phyloP scores from a whole-genome alignment of 805 yeast species.

The Sugiyamaella marilandica region DNA sequence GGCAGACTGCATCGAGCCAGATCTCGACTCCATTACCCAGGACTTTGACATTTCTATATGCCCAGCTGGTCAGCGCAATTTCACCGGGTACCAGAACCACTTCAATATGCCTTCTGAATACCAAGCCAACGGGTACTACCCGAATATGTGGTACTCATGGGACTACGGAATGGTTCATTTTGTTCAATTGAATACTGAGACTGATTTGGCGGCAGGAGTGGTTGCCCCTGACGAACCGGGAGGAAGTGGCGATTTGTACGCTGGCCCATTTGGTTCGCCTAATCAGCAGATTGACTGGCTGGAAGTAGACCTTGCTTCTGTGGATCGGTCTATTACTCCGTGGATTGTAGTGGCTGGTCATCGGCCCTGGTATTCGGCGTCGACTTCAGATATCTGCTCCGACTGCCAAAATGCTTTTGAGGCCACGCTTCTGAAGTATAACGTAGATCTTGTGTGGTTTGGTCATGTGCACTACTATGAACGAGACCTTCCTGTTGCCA shows the following conservation, averaged over 20 bases:
- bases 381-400: background rate
- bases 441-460: slow-evolving; percentile 22
- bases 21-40: slow-evolving; percentile 10
- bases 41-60: slow-evolving; percentile 14
- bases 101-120: slow-evolving; percentile 28
- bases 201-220: slow-evolving; percentile 24
- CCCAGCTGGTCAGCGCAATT: slow-evolving; percentile 26
- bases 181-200: slow-evolving; percentile 28
- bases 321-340: slow-evolving; percentile 28
- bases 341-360: slow-evolving; percentile 26
- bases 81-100: slow-evolving; percentile 26
- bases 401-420: slow-evolving; percentile 22
- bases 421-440: slow-evolving; percentile 15
- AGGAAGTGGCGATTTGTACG: slow-evolving; percentile 20
- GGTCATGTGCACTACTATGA: slow-evolving; percentile 27
- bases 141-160: slow-evolving; percentile 30
- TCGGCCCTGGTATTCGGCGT: slow-evolving; percentile 29
- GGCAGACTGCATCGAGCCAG: slow-evolving; percentile 22
- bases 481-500: slow-evolving; percentile 20
- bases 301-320: slow-evolving; percentile 26
- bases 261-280: slow-evolving; percentile 24
- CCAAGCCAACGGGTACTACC: slow-evolving; percentile 2
- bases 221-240: slow-evolving; percentile 17
- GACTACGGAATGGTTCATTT: slow-evolving; percentile 32
- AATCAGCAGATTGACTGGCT: slow-evolving; percentile 30